Conservation (phyloP, 768 basidiomycete genomes). For the Leccinum imitatum region DNA sequence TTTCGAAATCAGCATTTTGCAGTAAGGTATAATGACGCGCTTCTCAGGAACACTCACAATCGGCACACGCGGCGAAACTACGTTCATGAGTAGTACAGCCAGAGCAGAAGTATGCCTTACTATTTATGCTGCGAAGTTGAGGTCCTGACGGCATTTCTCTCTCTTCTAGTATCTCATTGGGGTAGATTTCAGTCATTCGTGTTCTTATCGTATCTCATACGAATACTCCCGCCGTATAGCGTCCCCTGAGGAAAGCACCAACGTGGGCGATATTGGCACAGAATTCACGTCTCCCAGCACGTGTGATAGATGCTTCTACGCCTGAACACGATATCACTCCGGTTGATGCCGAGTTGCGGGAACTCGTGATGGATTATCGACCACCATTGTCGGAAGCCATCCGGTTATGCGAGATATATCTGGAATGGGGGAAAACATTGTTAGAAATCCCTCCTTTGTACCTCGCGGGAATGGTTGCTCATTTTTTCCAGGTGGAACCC, state of each 20-base stretch:
- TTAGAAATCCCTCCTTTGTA: constrained; percentile 32
- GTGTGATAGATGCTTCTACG: constrained; percentile 39
- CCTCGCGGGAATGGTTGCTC: neutral
- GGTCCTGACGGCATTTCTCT: neutral
- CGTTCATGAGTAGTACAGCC: constrained; percentile 64
- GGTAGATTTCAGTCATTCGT: constrained; percentile 31
- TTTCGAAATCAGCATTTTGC: neutral
- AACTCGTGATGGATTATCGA: constrained; percentile 46
- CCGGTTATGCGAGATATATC: constrained; percentile 61
- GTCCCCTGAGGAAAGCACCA: constrained; percentile 20
- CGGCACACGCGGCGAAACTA: constrained; percentile 51
- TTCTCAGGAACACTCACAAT: constrained; percentile 57
- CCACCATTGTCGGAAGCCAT: constrained; percentile 61
- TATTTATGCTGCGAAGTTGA: neutral
- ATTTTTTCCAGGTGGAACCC: constrained; percentile 47
- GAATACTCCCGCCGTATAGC: constrained; percentile 16
- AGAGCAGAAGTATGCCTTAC: constrained; percentile 56
- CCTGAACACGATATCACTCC: constrained; percentile 33
- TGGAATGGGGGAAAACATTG: constrained; percentile 61
- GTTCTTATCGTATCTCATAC: neutral
- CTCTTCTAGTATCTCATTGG: constrained; percentile 53
- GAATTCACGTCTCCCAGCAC: constrained; percentile 40
- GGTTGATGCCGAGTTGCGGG: constrained; percentile 37
- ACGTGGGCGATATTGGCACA: constrained; percentile 17
- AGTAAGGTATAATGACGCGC: neutral